Evolutionary conservation across 192 early-diverging fungal species (phyloP), one percentile per base, ranked within the genome.

Genomic region (Dissophora globulifera): DNA sequence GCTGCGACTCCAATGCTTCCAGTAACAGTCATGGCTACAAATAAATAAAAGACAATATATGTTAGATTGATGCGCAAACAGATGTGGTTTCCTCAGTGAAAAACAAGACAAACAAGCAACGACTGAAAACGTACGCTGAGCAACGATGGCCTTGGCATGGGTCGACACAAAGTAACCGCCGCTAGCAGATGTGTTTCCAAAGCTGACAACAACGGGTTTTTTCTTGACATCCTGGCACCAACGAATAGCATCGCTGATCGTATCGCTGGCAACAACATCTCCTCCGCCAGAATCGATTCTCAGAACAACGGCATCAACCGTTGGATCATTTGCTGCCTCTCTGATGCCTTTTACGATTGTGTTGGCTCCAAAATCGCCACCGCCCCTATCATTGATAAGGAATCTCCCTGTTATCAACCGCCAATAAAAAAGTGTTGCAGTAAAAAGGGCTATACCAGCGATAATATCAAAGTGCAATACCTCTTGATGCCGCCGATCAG

Each of bases 261-360:
- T 89, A 26, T 92, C 90, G 52, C 84, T 85, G 2, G 89, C 88
- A 45, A 88, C 76, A 9, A 82, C 81, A 49, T 90, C 90, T 51
- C 91, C 90, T 19, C 91, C 91, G 40, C 86, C 84, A 53, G 88
- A 87, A 61, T 91, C 87, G n/a, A 93, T 87, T 45, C 91, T 83
- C 40, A 93, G 29, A 7, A 93, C 88, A 41, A 93, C 79, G 4
- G 83, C 85, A 8, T 83, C 83, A 26, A 91, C 84, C 2, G 62
- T 40, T 12, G 72, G 57, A 49, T 91, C 85, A 25, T 71, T 61
- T 4, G 85, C 90, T 1, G 89, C 88, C 11, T 91, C 81, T 15
- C 69, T 63, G 31, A 79, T 66, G 5, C 85, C 79, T 26, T 78
- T 82, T 10, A 83, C 78, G 23, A 91, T 67, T 8, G 70, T 48